A percentile compares a stretch with the other conserved stretches of the same genome.
phyloP scores from a whole-genome alignment of 2,329 filamentous ascomycete species.

The Aquanectria penicillioides region DNA sequence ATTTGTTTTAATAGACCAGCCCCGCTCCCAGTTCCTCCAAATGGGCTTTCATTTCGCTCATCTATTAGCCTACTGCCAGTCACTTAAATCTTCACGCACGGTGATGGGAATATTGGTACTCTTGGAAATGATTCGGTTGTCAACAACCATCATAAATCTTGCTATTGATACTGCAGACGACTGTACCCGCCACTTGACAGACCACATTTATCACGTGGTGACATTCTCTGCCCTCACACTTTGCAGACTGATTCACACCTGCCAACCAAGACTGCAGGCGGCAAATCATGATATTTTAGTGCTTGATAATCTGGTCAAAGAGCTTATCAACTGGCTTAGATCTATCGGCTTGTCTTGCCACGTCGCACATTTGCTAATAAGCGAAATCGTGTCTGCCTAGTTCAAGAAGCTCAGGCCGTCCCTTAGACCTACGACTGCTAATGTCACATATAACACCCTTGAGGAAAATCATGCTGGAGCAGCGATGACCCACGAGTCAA shows the following conservation, averaged over 20 bases:
- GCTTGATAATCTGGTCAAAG: slow-evolving; percentile 29
- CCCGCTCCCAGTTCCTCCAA: slow-evolving; percentile 43
- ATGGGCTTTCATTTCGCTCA: slow-evolving; percentile 44
- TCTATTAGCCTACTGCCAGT: slow-evolving; percentile 37
- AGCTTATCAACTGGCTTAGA: slow-evolving; percentile 36
- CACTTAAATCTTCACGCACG: slow-evolving; percentile 29
- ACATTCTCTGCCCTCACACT: slow-evolving; percentile 40
- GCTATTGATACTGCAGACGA: slow-evolving; percentile 43
- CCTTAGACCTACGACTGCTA: neutral
- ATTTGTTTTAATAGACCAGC: slow-evolving; percentile 30
- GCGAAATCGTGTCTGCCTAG: slow-evolving; percentile 36
- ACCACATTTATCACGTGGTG: slow-evolving; percentile 44
- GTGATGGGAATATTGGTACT: slow-evolving; percentile 24
- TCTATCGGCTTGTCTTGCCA: slow-evolving; percentile 40
- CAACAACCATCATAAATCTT: slow-evolving; percentile 39
- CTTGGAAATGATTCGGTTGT: slow-evolving; percentile 36
- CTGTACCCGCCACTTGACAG: slow-evolving; percentile 41
- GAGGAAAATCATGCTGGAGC: no score
- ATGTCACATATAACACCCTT: neutral
- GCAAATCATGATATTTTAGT: slow-evolving; percentile 21
- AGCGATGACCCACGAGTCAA: neutral
- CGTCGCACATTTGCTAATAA: slow-evolving; percentile 36
- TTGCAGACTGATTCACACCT: slow-evolving; percentile 35
- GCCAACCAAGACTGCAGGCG: slow-evolving; percentile 30
- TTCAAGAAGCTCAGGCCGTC: slow-evolving; percentile 34